Conservation (phyloP, 805 yeast species). For the Priceomyces fermenticarens region DNA sequence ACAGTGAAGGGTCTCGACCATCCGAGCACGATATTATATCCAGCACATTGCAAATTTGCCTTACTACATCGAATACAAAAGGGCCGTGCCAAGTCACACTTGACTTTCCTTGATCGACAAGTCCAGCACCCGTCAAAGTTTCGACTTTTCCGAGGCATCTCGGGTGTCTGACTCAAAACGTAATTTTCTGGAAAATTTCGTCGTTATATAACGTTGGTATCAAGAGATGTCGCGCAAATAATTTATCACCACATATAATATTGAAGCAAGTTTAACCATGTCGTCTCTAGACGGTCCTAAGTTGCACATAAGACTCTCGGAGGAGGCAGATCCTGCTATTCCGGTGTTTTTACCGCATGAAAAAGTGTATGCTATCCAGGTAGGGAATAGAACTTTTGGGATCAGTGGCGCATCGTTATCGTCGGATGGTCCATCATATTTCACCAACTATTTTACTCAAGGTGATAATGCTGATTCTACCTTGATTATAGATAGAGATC, state of each 20-base stretch:
- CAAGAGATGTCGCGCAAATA: neutral
- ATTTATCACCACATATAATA: neutral
- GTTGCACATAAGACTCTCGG: conserved; percentile 9
- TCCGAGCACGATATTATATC: conserved; percentile 47
- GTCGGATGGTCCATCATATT: conserved; percentile 85
- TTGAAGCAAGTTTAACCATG: neutral
- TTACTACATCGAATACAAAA: conserved; percentile 44
- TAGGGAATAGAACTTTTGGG: conserved; percentile 62
- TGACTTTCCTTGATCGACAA: conserved; percentile 50
- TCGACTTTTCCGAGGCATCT: conserved; percentile 25
- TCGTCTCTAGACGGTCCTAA: neutral
- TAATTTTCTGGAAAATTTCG: neutral
- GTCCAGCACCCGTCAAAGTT: conserved; percentile 56
- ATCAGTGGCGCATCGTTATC: conserved; percentile 81
- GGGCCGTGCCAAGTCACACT: conserved; percentile 50
- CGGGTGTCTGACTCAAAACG: neutral
- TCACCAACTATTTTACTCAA: conserved; percentile 63
- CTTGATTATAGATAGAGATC: conserved; percentile 71
- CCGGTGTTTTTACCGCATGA: conserved; percentile 64
- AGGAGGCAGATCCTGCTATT: conserved; percentile 41
- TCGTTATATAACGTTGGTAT: neutral
- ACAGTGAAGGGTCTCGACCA: conserved; percentile 44
- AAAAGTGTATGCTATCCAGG: conserved; percentile 64
- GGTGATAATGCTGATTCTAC: conserved; percentile 36
- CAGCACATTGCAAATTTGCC: conserved; percentile 45